These are phyloP conservation scores for Mycena capillaripes DNA, from an alignment of 768 basidiomycete species.

Conservation along the genomic window DNA sequence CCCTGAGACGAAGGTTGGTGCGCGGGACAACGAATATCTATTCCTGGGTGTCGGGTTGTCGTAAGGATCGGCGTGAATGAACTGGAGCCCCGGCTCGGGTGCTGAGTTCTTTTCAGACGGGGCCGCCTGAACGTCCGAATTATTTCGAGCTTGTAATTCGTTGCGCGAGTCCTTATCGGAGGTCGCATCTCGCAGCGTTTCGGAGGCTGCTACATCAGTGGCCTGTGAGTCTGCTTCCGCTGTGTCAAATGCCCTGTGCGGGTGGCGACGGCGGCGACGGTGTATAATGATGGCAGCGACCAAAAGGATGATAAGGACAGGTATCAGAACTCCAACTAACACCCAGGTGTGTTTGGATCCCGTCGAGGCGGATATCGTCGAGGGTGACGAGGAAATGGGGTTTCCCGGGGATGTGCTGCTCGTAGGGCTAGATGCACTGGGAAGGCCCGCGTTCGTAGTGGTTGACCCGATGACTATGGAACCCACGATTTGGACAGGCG, in stretches of 20 bases:
- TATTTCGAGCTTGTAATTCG: no score
- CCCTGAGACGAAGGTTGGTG: neutral
- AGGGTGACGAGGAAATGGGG: no score
- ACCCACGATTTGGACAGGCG: no score
- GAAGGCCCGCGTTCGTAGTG: no score
- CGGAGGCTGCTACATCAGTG: neutral
- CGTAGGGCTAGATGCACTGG: no score
- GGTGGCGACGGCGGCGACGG: neutral
- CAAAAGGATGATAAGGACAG: neutral
- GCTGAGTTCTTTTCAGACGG: no score
- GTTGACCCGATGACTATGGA: no score
- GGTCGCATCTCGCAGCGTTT: neutral
- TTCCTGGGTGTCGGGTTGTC: no score
- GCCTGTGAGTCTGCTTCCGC: neutral
- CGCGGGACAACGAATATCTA: neutral
- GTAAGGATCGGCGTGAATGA: no score
- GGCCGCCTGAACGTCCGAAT: no score
- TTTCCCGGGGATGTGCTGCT: no score
- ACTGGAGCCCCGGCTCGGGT: no score
- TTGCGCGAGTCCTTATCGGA: neutral
- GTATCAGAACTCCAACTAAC: neutral
- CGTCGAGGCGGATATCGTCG: neutral
- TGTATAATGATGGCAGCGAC: neutral
- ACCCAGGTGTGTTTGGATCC: neutral
- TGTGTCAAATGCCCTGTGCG: neutral